Evolutionary conservation across 306 rosid genomes (phyloP).

Genomic region (Ochetophila trinervis): DNA sequence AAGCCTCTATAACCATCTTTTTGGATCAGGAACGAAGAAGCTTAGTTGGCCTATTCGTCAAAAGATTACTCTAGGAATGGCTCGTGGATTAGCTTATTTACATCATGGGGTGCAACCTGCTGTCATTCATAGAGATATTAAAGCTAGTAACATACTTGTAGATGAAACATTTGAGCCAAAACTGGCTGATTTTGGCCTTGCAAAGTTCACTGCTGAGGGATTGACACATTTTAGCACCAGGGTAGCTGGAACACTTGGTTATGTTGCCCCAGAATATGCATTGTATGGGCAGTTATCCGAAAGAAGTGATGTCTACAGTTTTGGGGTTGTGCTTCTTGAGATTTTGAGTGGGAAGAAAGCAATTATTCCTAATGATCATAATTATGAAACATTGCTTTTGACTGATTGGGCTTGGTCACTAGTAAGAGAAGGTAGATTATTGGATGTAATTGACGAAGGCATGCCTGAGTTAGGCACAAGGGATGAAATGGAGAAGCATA

Average conservation of each 20-base stretch:
- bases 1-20: constrained; percentile 29
- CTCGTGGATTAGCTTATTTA: constrained; percentile 28
- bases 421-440: constrained; percentile 23
- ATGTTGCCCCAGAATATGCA: constrained; percentile 35
- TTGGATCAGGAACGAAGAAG: constrained; percentile 16
- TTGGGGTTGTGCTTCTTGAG: constrained; percentile 32
- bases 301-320: constrained; percentile 30
- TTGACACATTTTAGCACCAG: constrained; percentile 32
- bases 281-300: constrained; percentile 27
- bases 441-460: constrained; percentile 14
- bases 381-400: constrained; percentile 14
- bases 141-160: constrained; percentile 30
- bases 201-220: constrained; percentile 31
- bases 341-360: constrained; percentile 30
- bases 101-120: constrained; percentile 25
- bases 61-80: constrained; percentile 29
- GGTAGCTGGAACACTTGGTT: constrained; percentile 34
- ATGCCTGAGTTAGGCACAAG: constrained; percentile 18
- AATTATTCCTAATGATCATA: background rate
- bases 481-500: constrained; percentile 24
- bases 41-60: constrained; percentile 27
- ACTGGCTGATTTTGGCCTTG: constrained; percentile 29
- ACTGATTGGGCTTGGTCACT: constrained; percentile 33
- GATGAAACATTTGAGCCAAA: constrained; percentile 31
- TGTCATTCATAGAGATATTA: constrained; percentile 30